Conservation (phyloP, 331 rosid species). For the Ulmus americana region DNA sequence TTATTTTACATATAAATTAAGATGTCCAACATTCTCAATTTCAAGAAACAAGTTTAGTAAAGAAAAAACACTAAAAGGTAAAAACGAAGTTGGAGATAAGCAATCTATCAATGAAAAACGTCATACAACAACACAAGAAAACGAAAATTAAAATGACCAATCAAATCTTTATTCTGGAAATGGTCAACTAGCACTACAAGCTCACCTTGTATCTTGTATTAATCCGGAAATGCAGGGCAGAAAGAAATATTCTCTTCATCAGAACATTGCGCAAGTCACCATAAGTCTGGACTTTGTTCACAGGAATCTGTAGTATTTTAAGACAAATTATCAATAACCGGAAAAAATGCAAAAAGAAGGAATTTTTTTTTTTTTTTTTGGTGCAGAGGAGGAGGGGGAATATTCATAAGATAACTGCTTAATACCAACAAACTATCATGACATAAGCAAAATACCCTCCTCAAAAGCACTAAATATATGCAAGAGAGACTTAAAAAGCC, state of each 20-base stretch:
- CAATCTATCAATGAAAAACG: no score
- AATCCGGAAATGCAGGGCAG: slow-evolving; percentile 94
- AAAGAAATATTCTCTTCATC: slow-evolving; percentile 96
- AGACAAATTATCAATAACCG: slow-evolving; percentile 5
- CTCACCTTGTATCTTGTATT: slow-evolving; percentile 94
- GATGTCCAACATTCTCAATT: not conserved
- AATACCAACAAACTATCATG: slow-evolving; percentile 1
- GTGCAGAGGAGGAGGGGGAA: not conserved
- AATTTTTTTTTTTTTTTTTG: no score
- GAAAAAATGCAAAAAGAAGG: not conserved
- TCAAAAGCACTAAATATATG: not conserved
- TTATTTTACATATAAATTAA: not conserved
- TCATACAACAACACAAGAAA: no score
- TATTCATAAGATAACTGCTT: no score
- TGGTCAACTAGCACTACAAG: slow-evolving; percentile 14
- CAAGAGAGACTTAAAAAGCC: not conserved
- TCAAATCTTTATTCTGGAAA: slow-evolving; percentile 4
- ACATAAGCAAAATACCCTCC: slow-evolving; percentile 11
- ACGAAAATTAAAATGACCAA: not conserved
- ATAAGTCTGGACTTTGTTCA: slow-evolving; percentile 72
- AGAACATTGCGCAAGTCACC: slow-evolving; percentile 89
- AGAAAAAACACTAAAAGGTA: not conserved
- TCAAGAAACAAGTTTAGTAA: not conserved
- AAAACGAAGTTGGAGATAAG: no score
- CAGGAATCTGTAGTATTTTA: slow-evolving; percentile 74